phyloP scores from a whole-genome alignment of 1,284 basidiomycete genomes.

The Nidula niveotomentosa region DNA sequence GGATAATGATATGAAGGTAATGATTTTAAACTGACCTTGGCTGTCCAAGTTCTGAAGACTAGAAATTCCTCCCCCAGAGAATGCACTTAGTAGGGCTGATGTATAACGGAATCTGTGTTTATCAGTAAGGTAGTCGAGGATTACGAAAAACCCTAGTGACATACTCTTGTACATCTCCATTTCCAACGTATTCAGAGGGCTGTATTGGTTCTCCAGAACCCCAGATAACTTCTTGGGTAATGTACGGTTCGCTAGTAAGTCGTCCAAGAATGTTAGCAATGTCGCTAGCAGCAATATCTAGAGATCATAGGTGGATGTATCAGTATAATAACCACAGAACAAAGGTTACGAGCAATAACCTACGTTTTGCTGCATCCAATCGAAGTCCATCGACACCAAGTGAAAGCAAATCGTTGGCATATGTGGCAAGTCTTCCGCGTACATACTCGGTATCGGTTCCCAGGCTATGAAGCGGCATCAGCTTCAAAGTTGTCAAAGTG shows the following conservation, averaged over 20 bases:
- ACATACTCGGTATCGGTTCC: slow-evolving; percentile 65
- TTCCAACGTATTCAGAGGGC: slow-evolving; percentile 53
- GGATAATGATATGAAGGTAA: neutral
- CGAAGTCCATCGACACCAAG: slow-evolving; percentile 66
- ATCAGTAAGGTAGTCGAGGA: neutral
- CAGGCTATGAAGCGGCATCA: slow-evolving; percentile 30
- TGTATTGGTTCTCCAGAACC: slow-evolving; percentile 52
- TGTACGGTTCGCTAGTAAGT: slow-evolving; percentile 42
- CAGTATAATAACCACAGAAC: neutral
- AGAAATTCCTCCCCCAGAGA: slow-evolving; percentile 50
- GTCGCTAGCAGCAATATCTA: slow-evolving; percentile 55
- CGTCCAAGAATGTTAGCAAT: slow-evolving; percentile 52
- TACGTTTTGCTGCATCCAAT: slow-evolving; percentile 69
- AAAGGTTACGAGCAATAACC: slow-evolving; percentile 7
- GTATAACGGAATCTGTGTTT: slow-evolving; percentile 61
- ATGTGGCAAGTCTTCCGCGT: slow-evolving; percentile 47
- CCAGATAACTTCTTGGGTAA: slow-evolving; percentile 62
- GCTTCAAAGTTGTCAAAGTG: neutral
- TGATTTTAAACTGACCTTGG: slow-evolving; percentile 31
- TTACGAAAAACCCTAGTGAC: slow-evolving; percentile 12
- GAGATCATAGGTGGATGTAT: slow-evolving; percentile 9
- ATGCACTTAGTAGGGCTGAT: slow-evolving; percentile 47
- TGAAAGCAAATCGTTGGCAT: slow-evolving; percentile 60
- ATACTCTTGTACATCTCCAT: slow-evolving; percentile 68
- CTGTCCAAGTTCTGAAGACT: slow-evolving; percentile 55